Evolutionary conservation across 1,139 yeast species (phyloP).

Genomic region (Geotrichum fermentans): DNA sequence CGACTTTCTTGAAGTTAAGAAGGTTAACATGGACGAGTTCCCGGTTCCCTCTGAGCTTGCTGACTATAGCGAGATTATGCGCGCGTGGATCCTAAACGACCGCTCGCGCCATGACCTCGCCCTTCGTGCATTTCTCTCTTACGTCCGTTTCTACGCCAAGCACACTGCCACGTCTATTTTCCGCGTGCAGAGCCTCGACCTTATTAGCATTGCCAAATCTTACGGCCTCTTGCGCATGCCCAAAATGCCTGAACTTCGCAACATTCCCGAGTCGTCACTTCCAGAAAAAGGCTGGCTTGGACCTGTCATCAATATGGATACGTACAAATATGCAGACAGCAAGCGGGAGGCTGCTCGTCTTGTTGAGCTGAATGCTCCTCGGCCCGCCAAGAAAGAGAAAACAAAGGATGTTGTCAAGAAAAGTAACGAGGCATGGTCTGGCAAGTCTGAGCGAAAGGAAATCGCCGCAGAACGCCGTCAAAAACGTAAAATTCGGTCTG

Average conservation of each 20-base stretch:
- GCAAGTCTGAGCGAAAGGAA: constrained; percentile 60
- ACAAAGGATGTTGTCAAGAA: constrained; percentile 26
- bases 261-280: constrained; percentile 43
- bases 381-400: constrained; percentile 14
- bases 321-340: constrained; percentile 57
- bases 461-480: constrained; percentile 56
- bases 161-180: constrained; percentile 91
- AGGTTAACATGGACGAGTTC: constrained; percentile 49
- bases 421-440: constrained; percentile 76
- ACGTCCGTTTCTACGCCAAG: constrained; percentile 74
- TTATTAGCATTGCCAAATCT: constrained; percentile 63
- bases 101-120: constrained; percentile 78
- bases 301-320: constrained; percentile 51
- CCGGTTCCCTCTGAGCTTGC: constrained; percentile 24
- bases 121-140: constrained; percentile 76
- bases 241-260: constrained; percentile 83
- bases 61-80: constrained; percentile 33
- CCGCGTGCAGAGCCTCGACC: constrained; percentile 65
- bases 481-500: constrained; percentile 58
- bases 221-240: constrained; percentile 84
- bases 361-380: constrained; percentile 45
- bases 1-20: constrained; percentile 73
- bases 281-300: constrained; percentile 66
- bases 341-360: constrained; percentile 61
- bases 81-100: constrained; percentile 63